Conservation (phyloP, 768 basidiomycete genomes). For the Trametes cubensis region DNA sequence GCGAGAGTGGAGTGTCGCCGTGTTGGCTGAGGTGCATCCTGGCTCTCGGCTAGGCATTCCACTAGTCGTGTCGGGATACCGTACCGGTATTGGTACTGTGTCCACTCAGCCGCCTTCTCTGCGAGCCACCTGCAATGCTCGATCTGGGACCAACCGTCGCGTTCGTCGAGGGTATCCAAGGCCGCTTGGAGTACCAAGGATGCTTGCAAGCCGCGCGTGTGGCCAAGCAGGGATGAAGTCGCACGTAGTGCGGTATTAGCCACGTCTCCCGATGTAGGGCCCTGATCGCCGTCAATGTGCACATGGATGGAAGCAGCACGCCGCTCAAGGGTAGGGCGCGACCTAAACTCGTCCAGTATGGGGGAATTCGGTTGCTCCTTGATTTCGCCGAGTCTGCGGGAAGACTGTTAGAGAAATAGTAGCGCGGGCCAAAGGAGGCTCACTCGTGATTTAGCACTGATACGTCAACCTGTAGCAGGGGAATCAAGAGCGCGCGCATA, state of each 20-base stretch:
- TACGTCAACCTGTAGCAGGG: conserved; percentile 65
- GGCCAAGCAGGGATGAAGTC: conserved; percentile 69
- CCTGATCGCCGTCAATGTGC: conserved; percentile 86
- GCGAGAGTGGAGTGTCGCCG: conserved; percentile 63
- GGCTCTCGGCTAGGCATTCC: conserved; percentile 69
- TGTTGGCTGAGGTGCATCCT: conserved; percentile 51
- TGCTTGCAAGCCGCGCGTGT: conserved; percentile 77
- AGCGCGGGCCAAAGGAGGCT: conserved; percentile 29
- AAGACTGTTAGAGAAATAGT: not conserved
- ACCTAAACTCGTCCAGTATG: conserved; percentile 83
- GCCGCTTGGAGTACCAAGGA: conserved; percentile 71
- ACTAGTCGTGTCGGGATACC: conserved; percentile 84
- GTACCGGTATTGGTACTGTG: conserved; percentile 92
- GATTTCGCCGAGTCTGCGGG: conserved; percentile 55
- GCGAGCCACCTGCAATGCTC: conserved; percentile 85
- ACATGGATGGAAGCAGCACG: conserved; percentile 88
- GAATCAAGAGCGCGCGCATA: conserved; percentile 68
- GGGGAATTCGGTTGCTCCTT: conserved; percentile 74
- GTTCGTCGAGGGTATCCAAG: conserved; percentile 66
- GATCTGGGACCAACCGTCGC: conserved; percentile 63
- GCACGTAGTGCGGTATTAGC: conserved; percentile 73
- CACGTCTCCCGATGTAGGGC: conserved; percentile 75
- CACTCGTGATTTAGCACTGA: conserved; percentile 70
- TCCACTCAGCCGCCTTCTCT: conserved; percentile 79
- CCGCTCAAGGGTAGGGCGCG: conserved; percentile 75